Conservation (phyloP, 805 yeast genomes). For the Ogataea parapolymorpha region DNA sequence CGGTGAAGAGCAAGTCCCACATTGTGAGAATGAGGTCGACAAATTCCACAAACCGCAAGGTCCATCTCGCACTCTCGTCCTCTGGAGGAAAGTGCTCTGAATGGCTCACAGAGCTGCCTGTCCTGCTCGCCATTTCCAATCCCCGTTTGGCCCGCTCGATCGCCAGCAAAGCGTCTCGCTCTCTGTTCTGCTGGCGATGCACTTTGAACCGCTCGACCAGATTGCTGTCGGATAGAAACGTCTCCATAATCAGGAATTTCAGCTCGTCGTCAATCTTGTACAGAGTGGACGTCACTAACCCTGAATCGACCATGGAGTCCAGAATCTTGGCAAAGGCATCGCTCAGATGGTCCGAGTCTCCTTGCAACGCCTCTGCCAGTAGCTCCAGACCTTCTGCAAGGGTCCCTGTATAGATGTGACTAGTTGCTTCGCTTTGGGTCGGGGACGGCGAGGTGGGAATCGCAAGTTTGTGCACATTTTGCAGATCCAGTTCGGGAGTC, state of each 20-base stretch:
- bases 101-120: neutral
- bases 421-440: slow-evolving; percentile 3
- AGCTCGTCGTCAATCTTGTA: slow-evolving; percentile 11
- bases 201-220: slow-evolving; percentile 14
- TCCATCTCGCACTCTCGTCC: neutral
- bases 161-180: neutral
- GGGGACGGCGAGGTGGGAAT: neutral
- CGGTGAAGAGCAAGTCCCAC: neutral
- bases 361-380: slow-evolving; percentile 16
- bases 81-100: neutral
- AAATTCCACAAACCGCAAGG: neutral
- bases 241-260: slow-evolving; percentile 18
- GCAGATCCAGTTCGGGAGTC: neutral
- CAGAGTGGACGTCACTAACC: slow-evolving; percentile 7
- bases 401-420: slow-evolving; percentile 4
- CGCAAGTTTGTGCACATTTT: neutral
- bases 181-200: neutral
- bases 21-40: neutral
- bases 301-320: slow-evolving; percentile 13
- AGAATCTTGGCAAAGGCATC: slow-evolving; percentile 16
- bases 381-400: slow-evolving; percentile 17
- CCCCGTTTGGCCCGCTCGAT: neutral
- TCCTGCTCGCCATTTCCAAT: neutral
- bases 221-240: slow-evolving; percentile 19
- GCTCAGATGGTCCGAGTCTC: slow-evolving; percentile 18